phyloP scores from a whole-genome alignment of 2,329 filamentous ascomycete species.

The Bipolaris oryzae region DNA sequence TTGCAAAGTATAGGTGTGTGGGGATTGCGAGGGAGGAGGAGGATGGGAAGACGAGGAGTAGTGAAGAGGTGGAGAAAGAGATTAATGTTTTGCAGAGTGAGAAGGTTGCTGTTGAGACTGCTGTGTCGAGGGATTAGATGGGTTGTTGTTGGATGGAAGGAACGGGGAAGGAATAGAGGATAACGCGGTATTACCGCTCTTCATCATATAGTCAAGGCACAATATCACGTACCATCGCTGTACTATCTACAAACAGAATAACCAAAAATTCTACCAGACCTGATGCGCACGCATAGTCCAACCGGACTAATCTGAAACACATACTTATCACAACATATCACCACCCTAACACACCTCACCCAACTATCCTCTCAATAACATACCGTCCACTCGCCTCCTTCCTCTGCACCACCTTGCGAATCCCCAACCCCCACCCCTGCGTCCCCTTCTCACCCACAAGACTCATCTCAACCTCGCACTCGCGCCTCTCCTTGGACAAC shows the following conservation, averaged over 20 bases:
- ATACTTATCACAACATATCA: not conserved
- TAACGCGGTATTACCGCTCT: not conserved
- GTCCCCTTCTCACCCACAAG: slow-evolving; percentile 70
- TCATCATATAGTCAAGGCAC: not conserved
- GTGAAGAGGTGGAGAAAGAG: slow-evolving; percentile 34
- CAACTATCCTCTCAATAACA: slow-evolving; percentile 67
- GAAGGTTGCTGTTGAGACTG: slow-evolving; percentile 35
- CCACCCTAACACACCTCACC: slow-evolving; percentile 23
- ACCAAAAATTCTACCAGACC: not conserved
- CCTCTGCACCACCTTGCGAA: slow-evolving; percentile 82
- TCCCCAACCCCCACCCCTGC: slow-evolving; percentile 82
- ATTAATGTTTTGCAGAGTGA: slow-evolving; percentile 33
- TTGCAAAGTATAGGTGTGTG: slow-evolving; percentile 48
- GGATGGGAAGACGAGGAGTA: slow-evolving; percentile 21
- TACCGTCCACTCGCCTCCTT: slow-evolving; percentile 72
- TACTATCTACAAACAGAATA: not conserved
- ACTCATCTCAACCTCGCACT: slow-evolving; percentile 84
- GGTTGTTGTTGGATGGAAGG: no score
- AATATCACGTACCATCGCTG: not conserved
- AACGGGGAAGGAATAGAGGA: not conserved
- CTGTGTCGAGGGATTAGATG: slow-evolving; percentile 29
- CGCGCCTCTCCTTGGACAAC: slow-evolving; percentile 61
- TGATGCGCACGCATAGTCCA: not conserved
- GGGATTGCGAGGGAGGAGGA: slow-evolving; percentile 24
- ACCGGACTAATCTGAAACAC: not conserved